Evolutionary conservation across 1,284 basidiomycete genomes (phyloP).

Genomic region (Rugosomyces carneus): DNA sequence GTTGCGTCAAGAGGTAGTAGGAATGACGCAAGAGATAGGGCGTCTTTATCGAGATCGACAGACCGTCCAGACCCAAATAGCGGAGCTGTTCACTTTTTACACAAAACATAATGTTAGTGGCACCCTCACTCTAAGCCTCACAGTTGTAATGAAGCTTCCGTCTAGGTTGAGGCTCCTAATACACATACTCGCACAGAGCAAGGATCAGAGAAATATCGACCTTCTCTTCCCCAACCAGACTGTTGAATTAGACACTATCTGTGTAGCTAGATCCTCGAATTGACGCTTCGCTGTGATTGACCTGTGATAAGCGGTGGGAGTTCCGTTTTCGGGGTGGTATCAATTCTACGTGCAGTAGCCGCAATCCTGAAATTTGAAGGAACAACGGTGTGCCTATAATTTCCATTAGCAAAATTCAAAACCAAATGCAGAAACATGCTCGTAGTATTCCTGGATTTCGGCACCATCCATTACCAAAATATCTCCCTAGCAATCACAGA

Average conservation of each 20-base stretch:
- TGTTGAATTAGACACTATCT: neutral
- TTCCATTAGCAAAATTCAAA: neutral
- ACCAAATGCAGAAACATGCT: slow-evolving; percentile 38
- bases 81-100: slow-evolving; percentile 67
- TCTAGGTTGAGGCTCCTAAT: slow-evolving; percentile 1
- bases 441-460: slow-evolving; percentile 59
- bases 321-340: neutral
- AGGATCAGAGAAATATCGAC: slow-evolving; percentile 3
- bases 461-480: slow-evolving; percentile 70
- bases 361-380: slow-evolving; percentile 45
- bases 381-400: slow-evolving; percentile 40
- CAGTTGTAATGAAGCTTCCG: neutral
- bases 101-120: slow-evolving; percentile 46
- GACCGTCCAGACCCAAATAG: slow-evolving; percentile 66
- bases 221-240: slow-evolving; percentile 8
- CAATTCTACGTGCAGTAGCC: slow-evolving; percentile 41
- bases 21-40: slow-evolving; percentile 71
- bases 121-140: neutral
- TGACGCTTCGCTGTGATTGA: neutral
- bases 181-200: neutral
- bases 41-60: slow-evolving; percentile 69
- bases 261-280: neutral
- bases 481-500: slow-evolving; percentile 49
- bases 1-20: slow-evolving; percentile 64
- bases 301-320: neutral